These are phyloP conservation scores for Mycena alexandri DNA, from an alignment of 768 basidiomycete species.

Conservation along the genomic window DNA sequence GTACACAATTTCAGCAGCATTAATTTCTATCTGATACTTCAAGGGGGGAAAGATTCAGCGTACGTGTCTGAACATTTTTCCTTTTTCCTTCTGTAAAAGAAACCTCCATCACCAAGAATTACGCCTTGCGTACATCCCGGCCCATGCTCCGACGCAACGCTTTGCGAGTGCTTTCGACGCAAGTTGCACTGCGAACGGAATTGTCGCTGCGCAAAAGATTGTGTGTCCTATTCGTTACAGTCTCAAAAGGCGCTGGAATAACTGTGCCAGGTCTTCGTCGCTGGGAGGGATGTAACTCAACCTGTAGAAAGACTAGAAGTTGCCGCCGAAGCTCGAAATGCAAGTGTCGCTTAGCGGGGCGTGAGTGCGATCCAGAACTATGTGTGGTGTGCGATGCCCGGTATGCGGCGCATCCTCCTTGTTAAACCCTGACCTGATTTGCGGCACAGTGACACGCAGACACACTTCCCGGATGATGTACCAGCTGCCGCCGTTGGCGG, in stretches of 20 bases:
- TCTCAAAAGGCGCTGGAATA: background rate
- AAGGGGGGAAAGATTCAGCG: background rate
- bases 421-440: no score
- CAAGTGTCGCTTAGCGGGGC: constrained; percentile 46
- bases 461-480: background rate
- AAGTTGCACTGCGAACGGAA: constrained; percentile 59
- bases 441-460: constrained; percentile 3
- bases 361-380: constrained; percentile 69
- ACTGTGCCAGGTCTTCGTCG: constrained; percentile 54
- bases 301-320: constrained; percentile 21
- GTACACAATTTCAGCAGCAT: no score
- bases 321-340: background rate
- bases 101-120: background rate
- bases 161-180: constrained; percentile 56
- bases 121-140: constrained; percentile 57
- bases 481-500: background rate
- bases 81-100: constrained; percentile 1
- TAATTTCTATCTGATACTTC: no score
- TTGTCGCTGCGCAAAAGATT: constrained; percentile 60
- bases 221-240: constrained; percentile 44
- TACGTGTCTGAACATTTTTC: constrained; percentile 9
- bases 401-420: background rate
- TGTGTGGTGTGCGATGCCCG: constrained; percentile 60
- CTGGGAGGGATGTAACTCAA: constrained; percentile 55
- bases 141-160: constrained; percentile 51